These are phyloP conservation scores for Teunomyces panamensis DNA, from an alignment of 805 yeast species.

Conservation along the genomic window DNA sequence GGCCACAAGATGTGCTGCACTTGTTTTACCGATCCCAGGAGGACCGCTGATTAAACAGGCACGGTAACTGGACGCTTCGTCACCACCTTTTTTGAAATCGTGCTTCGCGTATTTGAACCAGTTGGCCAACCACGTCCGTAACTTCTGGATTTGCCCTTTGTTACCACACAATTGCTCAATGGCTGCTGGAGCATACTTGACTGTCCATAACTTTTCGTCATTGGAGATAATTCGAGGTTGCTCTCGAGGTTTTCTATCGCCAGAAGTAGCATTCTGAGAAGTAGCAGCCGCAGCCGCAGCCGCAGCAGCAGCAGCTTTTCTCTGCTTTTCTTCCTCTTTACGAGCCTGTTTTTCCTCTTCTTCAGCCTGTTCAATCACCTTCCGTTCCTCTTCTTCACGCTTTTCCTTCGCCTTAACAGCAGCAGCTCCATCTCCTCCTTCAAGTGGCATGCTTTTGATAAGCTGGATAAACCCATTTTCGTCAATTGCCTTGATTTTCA, in stretches of 20 bases:
- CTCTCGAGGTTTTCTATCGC: conserved; percentile 6
- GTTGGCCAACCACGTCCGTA: conserved; percentile 69
- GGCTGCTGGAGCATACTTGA: conserved; percentile 81
- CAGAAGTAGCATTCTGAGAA: neutral
- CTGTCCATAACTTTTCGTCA: conserved; percentile 83
- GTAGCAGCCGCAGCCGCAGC: neutral
- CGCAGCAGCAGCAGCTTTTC: conserved; percentile 1
- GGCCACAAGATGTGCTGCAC: conserved; percentile 76
- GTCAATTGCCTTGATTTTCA: conserved; percentile 74
- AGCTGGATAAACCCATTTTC: conserved; percentile 83
- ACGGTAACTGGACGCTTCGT: conserved; percentile 67
- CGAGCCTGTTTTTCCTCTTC: conserved; percentile 30
- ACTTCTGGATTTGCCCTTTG: conserved; percentile 64
- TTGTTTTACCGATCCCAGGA: conserved; percentile 83
- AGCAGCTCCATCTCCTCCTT: conserved; percentile 82
- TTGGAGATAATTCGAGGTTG: conserved; percentile 39
- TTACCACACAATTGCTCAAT: conserved; percentile 86
- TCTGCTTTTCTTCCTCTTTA: conserved; percentile 23
- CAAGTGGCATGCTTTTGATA: conserved; percentile 77
- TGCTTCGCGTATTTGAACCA: conserved; percentile 64
- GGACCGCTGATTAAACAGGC: conserved; percentile 88
- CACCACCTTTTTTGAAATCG: conserved; percentile 56
- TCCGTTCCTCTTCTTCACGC: conserved; percentile 62
- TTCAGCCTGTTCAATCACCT: conserved; percentile 43
- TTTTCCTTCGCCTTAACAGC: conserved; percentile 74